Percentiles rank a stretch among this genome's conserved stretches.
These are phyloP conservation scores for Coniferiporia weirii DNA, from an alignment of 1,284 basidiomycete genomes.

Conservation along the genomic window DNA sequence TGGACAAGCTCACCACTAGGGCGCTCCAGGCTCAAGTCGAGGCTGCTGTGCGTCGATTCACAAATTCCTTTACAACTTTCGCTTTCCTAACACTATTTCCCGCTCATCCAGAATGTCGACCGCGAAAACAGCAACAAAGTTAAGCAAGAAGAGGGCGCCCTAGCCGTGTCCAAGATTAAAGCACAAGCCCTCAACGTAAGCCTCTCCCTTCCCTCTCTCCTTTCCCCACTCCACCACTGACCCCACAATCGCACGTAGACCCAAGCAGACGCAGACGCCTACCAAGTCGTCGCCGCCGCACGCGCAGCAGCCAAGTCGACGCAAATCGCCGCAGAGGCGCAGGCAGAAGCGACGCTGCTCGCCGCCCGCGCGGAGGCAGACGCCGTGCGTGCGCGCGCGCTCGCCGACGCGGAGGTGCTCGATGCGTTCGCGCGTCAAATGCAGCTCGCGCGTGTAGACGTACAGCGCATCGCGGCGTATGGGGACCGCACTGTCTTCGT, in stretches of 20 bases:
- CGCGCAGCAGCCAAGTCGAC: conserved; percentile 67
- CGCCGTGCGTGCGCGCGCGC: conserved; percentile 57
- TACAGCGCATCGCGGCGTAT: conserved; percentile 57
- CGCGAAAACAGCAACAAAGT: conserved; percentile 80
- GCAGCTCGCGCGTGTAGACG: conserved; percentile 61
- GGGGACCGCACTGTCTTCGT: conserved; percentile 69
- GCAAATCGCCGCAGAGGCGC: conserved; percentile 67
- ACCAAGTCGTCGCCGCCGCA: conserved; percentile 64
- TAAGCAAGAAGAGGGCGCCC: conserved; percentile 73
- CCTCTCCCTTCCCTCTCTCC: neutral
- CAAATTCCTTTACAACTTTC: neutral
- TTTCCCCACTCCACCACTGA: neutral
- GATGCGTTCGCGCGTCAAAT: conserved; percentile 73
- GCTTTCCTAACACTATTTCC: neutral
- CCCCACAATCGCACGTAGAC: conserved; percentile 33
- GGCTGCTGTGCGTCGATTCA: conserved; percentile 52
- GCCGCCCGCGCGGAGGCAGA: conserved; percentile 70
- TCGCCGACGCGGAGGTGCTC: conserved; percentile 52
- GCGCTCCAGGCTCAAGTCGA: conserved; percentile 80
- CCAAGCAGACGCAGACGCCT: conserved; percentile 69
- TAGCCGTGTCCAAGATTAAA: conserved; percentile 70
- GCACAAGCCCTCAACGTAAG: conserved; percentile 58
- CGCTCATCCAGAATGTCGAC: conserved; percentile 60
- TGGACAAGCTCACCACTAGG: conserved; percentile 78
- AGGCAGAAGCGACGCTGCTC: conserved; percentile 65